A percentile compares a stretch with the other conserved stretches of the same genome.
These are phyloP conservation scores for Polyplosphaeria fusca DNA, from an alignment of 495 filamentous ascomycete species.

Conservation along the genomic window DNA sequence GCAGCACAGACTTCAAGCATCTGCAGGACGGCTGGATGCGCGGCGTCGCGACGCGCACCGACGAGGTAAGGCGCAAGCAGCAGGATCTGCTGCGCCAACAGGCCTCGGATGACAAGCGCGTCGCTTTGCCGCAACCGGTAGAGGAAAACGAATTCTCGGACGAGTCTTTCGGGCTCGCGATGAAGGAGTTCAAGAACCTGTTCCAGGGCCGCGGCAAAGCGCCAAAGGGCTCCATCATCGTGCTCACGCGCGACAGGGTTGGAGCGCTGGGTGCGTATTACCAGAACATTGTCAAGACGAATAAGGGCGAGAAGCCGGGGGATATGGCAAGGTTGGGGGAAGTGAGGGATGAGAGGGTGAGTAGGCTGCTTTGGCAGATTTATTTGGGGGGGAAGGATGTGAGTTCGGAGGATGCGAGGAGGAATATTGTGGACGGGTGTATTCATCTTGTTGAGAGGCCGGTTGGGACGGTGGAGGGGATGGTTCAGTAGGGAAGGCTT, in stretches of 20 bases:
- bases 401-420: slow-evolving; percentile 75
- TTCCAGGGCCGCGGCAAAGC: slow-evolving; percentile 71
- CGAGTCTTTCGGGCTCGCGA: slow-evolving; percentile 64
- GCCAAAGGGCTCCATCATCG: slow-evolving; percentile 68
- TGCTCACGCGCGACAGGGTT: slow-evolving; percentile 63
- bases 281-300: slow-evolving; percentile 48
- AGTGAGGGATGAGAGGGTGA: slow-evolving; percentile 74
- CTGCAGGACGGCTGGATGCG: slow-evolving; percentile 87
- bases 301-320: slow-evolving; percentile 42
- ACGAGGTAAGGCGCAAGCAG: slow-evolving; percentile 37
- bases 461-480: slow-evolving; percentile 76
- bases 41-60: slow-evolving; percentile 69
- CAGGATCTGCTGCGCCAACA: slow-evolving; percentile 22
- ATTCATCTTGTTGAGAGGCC: slow-evolving; percentile 87
- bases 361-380: slow-evolving; percentile 79
- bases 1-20: slow-evolving; percentile 89
- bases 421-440: slow-evolving; percentile 80
- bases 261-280: slow-evolving; percentile 69
- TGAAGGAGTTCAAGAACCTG: slow-evolving; percentile 71
- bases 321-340: slow-evolving; percentile 55
- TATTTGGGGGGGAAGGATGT: slow-evolving; percentile 86
- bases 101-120: slow-evolving; percentile 8
- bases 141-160: slow-evolving; percentile 28
- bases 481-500: slow-evolving; percentile 52
- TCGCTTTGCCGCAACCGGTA: slow-evolving; percentile 20